Percentiles rank a stretch among this genome's conserved stretches.
Conservation (phyloP, 139 green algal species). For the Chlamydomonas applanata region DNA sequence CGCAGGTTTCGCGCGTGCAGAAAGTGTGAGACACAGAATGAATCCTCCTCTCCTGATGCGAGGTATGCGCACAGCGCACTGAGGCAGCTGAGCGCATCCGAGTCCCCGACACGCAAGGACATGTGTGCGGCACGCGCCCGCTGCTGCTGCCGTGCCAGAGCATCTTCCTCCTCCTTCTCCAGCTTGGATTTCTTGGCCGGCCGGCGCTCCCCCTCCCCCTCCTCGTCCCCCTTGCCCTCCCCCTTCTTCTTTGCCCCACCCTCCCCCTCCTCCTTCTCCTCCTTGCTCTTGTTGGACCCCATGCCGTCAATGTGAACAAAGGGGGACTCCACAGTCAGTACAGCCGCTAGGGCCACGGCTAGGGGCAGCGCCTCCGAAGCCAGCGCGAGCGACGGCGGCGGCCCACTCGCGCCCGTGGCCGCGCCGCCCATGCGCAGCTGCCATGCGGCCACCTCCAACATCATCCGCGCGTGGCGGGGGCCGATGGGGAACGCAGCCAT, state of each 20-base stretch:
- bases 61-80: slow-evolving; percentile 80
- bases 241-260: slow-evolving; percentile 4
- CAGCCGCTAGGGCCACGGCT: slow-evolving; percentile 81
- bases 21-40: slow-evolving; percentile 57
- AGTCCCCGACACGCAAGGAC: slow-evolving; percentile 52
- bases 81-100: slow-evolving; percentile 77
- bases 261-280: neutral
- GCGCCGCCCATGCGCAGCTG: slow-evolving; percentile 10
- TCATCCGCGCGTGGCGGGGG: slow-evolving; percentile 86
- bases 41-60: slow-evolving; percentile 32
- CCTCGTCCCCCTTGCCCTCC: slow-evolving; percentile 11
- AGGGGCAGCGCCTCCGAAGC: slow-evolving; percentile 54
- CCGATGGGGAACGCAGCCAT: slow-evolving; percentile 88
- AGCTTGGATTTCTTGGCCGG: neutral
- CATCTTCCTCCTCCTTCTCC: neutral
- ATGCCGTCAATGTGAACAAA: slow-evolving; percentile 73
- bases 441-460: slow-evolving; percentile 70
- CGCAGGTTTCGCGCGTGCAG: slow-evolving; percentile 75
- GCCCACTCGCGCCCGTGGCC: neutral
- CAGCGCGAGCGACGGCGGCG: neutral
- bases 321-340: slow-evolving; percentile 76
- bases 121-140: slow-evolving; percentile 56
- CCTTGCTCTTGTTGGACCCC: neutral
- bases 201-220: slow-evolving; percentile 14
- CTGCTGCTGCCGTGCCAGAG: slow-evolving; percentile 5